Percentiles rank a stretch among this genome's conserved stretches.
phyloP scores from a whole-genome alignment of 495 filamentous ascomycete species.

The Xylaria sp. region DNA sequence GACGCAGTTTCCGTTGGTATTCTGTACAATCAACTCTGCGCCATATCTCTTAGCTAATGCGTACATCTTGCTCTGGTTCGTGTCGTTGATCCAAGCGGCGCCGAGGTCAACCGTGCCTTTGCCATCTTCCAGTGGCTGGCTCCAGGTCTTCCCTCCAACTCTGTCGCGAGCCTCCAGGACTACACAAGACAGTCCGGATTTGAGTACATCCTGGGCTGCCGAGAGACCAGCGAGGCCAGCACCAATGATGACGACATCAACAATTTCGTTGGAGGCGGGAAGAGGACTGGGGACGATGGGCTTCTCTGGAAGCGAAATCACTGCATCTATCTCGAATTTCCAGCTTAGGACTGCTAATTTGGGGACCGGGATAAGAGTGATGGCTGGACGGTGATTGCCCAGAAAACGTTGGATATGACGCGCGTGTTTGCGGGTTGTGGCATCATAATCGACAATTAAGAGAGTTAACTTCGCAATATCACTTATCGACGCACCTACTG shows the following conservation, averaged over 20 bases:
- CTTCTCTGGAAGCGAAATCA: background rate
- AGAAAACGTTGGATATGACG: background rate
- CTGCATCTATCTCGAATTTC: conserved; percentile 6
- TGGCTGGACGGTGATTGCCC: background rate
- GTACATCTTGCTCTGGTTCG: conserved; percentile 51
- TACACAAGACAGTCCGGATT: conserved; percentile 47
- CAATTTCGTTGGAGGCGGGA: background rate
- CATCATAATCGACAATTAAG: background rate
- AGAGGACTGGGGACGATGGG: background rate
- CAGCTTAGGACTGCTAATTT: background rate
- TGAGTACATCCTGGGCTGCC: conserved; percentile 49
- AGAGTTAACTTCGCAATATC: background rate
- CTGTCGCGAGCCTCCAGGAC: conserved; percentile 58
- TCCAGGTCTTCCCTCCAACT: conserved; percentile 59
- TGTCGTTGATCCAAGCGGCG: conserved; percentile 61
- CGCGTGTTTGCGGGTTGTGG: background rate
- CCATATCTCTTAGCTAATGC: conserved; percentile 44
- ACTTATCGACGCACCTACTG: background rate
- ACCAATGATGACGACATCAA: conserved; percentile 58
- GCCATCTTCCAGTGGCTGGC: conserved; percentile 8
- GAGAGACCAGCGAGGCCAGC: conserved; percentile 55
- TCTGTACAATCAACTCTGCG: conserved; percentile 51
- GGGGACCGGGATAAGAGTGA: conserved; percentile 1
- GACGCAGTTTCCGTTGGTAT: conserved; percentile 44
- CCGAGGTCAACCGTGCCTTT: conserved; percentile 52